Percentiles rank a stretch among this genome's conserved stretches.
These are phyloP conservation scores for Ogataea corticis DNA, from an alignment of 805 yeast species.

Conservation along the genomic window DNA sequence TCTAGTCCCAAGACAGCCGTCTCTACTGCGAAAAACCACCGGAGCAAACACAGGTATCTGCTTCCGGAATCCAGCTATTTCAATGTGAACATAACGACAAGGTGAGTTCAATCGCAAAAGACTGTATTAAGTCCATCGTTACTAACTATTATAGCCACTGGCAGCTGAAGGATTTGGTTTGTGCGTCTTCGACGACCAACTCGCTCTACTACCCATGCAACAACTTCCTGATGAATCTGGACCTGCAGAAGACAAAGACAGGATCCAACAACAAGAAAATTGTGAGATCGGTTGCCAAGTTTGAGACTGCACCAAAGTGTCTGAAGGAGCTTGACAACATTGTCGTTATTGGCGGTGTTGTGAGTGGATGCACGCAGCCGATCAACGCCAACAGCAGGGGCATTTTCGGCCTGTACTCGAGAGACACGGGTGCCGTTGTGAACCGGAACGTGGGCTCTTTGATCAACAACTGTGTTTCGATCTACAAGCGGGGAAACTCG, in stretches of 20 bases:
- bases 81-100: conserved; percentile 36
- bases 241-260: conserved; percentile 1
- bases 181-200: conserved; percentile 46
- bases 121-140: neutral
- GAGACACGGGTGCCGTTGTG: conserved; percentile 45
- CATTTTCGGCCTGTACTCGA: conserved; percentile 56
- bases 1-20: neutral
- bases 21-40: conserved; percentile 2
- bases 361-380: conserved; percentile 25
- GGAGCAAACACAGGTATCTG: conserved; percentile 19
- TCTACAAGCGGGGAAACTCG: conserved; percentile 44
- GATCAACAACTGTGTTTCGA: conserved; percentile 77
- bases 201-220: conserved; percentile 60
- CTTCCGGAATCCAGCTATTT: conserved; percentile 27
- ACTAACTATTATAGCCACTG: conserved; percentile 17
- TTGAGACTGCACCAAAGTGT: conserved; percentile 74
- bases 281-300: conserved; percentile 41
- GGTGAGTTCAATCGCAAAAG: conserved; percentile 27
- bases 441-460: conserved; percentile 71
- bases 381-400: conserved; percentile 53
- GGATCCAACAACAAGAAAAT: conserved; percentile 25
- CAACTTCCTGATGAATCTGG: conserved; percentile 42
- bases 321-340: conserved; percentile 58
- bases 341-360: conserved; percentile 49
- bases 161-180: conserved; percentile 64